phyloP scores from a whole-genome alignment of 441 rosid species.

The Gossypium gossypioides region DNA sequence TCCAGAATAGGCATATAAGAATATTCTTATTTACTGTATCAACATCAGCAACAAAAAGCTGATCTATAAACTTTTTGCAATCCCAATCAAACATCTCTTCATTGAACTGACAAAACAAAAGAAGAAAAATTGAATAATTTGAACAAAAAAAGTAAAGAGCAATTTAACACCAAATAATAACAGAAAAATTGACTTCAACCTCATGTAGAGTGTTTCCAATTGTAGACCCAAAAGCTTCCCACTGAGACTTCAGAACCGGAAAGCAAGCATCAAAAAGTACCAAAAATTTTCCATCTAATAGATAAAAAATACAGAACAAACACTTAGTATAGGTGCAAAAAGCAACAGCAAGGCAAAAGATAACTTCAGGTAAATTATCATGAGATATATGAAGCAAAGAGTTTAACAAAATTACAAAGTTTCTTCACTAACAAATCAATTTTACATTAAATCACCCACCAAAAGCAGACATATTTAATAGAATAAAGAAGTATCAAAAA shows the following conservation, averaged over 20 bases:
- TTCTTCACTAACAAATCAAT: neutral
- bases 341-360: neutral
- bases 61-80: conserved; percentile 53
- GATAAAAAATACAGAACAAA: conserved; percentile 21
- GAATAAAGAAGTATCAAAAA: neutral
- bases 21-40: conserved; percentile 40
- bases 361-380: neutral
- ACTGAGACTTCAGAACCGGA: conserved; percentile 62
- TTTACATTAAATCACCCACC: neutral
- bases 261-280: conserved; percentile 63
- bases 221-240: conserved; percentile 46
- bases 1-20: conserved; percentile 62
- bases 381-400: neutral
- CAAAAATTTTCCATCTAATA: conserved; percentile 37
- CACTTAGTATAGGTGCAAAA: conserved; percentile 4
- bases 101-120: conserved; percentile 38
- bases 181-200: conserved; percentile 33
- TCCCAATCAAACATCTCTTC: conserved; percentile 46
- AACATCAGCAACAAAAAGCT: conserved; percentile 40
- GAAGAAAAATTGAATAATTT: conserved; percentile 7
- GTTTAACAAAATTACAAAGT: neutral
- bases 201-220: conserved; percentile 35
- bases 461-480: neutral
- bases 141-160: neutral
- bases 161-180: conserved; percentile 7